Evolutionary conservation across 139 green algal genomes (phyloP).

Genomic region (Chlamydomonas sp.): DNA sequence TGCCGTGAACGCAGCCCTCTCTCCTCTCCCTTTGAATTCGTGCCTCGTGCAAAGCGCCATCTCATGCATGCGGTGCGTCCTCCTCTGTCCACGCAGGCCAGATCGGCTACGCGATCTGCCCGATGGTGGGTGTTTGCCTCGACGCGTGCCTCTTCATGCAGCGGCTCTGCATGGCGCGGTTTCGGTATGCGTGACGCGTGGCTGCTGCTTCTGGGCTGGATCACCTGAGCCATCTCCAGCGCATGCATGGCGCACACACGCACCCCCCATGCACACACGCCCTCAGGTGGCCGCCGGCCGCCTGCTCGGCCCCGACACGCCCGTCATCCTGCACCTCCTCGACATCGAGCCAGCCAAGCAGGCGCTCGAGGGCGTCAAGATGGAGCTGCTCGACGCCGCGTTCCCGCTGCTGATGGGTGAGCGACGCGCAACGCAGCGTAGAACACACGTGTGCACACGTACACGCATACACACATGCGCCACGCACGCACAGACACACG

Average conservation of each 20-base stretch:
- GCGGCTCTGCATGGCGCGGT: neutral
- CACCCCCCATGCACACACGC: no score
- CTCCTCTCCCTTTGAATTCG: neutral
- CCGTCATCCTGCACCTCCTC: constrained; percentile 90
- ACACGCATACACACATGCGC: no score
- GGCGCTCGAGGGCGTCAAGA: constrained; percentile 78
- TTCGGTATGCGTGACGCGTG: neutral
- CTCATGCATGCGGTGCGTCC: neutral
- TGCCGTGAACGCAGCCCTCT: neutral
- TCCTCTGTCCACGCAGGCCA: constrained; percentile 53
- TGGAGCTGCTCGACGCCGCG: constrained; percentile 91
- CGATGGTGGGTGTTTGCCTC: constrained; percentile 47
- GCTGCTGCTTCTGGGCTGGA: neutral
- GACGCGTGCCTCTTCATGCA: neutral
- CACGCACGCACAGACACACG: no score
- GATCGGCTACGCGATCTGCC: constrained; percentile 85
- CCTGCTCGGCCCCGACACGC: constrained; percentile 78
- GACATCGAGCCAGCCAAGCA: constrained; percentile 78
- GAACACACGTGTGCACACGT: no score
- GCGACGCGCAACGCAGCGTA: neutral
- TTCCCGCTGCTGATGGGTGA: constrained; percentile 79
- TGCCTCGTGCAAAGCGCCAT: no score
- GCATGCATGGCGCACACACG: no score
- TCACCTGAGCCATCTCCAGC: neutral
- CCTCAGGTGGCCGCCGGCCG: constrained; percentile 47